Conservation (phyloP, 164 flowering plant genomes). For the Liriodendron chinense region DNA sequence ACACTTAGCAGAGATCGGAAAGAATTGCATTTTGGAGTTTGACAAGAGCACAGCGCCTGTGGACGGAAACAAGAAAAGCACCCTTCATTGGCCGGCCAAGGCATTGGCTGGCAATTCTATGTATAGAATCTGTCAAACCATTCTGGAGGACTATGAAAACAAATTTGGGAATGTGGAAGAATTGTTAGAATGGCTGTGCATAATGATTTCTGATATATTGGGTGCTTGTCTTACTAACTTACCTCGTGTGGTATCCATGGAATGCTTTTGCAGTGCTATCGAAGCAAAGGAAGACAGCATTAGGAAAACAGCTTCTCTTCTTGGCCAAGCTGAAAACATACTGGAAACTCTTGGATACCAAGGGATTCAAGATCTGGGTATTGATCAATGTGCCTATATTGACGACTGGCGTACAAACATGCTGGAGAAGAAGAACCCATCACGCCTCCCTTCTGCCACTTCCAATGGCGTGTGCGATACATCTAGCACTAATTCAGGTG, state of each 20-base stretch:
- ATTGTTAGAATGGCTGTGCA: neutral
- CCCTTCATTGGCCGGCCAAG: neutral
- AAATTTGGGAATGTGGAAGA: neutral
- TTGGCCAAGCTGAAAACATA: neutral
- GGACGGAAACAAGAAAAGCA: neutral
- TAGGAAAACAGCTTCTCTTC: neutral
- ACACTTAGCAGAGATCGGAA: neutral
- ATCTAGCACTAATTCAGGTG: too few species aligned
- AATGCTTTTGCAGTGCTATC: neutral
- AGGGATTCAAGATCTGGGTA: neutral
- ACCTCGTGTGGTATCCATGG: neutral
- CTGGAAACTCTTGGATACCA: neutral
- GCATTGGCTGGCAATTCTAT: neutral
- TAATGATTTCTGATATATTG: neutral
- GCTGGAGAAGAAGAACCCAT: neutral
- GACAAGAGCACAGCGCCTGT: neutral
- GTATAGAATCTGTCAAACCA: neutral
- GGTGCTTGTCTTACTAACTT: slow-evolving; percentile 5
- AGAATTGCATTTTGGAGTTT: neutral
- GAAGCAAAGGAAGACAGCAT: neutral
- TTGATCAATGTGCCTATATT: neutral
- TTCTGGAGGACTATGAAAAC: neutral
- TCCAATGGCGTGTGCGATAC: too few species aligned
- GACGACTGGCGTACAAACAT: neutral
- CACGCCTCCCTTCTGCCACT: too few species aligned